Evolutionary conservation across 2,329 filamentous ascomycete species (phyloP).

Genomic region (Exophiala oligosperma): DNA sequence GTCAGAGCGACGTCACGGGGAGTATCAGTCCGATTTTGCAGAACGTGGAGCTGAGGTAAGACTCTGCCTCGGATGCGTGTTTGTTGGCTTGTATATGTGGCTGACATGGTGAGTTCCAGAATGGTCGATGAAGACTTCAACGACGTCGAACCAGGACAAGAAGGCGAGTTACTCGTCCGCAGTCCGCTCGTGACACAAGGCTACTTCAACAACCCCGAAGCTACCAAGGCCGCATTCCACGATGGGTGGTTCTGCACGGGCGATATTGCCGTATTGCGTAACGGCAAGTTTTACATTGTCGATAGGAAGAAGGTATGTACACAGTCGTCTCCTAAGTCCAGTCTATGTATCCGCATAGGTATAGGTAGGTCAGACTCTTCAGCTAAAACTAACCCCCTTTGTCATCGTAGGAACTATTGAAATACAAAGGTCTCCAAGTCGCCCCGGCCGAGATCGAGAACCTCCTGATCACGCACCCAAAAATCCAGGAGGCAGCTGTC

Average conservation of each 20-base stretch:
- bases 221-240: constrained; percentile 31
- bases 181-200: constrained; percentile 24
- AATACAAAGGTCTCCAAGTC: constrained; percentile 66
- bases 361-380: too few species aligned
- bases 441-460: constrained; percentile 61
- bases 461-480: constrained; percentile 42
- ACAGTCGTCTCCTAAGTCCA: background rate
- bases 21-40: constrained; percentile 42
- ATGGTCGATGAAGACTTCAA: constrained; percentile 23
- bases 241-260: constrained; percentile 39
- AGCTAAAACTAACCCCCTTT: too few species aligned
- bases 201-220: constrained; percentile 36
- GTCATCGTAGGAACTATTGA: constrained; percentile 38
- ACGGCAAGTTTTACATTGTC: constrained; percentile 80
- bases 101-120: background rate
- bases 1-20: constrained; percentile 46
- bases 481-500: constrained; percentile 56
- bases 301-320: constrained; percentile 63
- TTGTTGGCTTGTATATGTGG: too few species aligned
- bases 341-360: constrained; percentile 11
- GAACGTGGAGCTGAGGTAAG: constrained; percentile 33
- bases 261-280: constrained; percentile 27
- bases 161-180: constrained; percentile 24
- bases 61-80: background rate
- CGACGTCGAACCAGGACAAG: constrained; percentile 22